These are phyloP conservation scores for Exophiala calicioides DNA, from an alignment of 2,329 filamentous ascomycete genomes.

Conservation along the genomic window DNA sequence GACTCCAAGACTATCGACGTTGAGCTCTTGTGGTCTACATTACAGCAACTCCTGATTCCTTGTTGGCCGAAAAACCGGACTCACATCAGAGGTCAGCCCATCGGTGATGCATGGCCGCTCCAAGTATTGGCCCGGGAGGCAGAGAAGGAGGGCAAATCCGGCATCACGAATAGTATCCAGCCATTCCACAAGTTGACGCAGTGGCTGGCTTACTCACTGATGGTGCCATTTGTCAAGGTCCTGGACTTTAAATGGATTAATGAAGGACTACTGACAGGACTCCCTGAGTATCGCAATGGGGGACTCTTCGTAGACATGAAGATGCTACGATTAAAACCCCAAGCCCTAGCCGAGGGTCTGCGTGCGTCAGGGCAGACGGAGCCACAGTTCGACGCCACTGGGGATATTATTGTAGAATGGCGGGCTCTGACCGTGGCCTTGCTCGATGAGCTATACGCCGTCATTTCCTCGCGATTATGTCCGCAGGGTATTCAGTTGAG, in stretches of 20 bases:
- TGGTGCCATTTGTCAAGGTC: slow-evolving; percentile 83
- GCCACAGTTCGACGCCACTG: slow-evolving; percentile 6
- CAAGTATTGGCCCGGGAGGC: slow-evolving; percentile 4
- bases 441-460: slow-evolving; percentile 31
- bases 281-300: slow-evolving; percentile 75
- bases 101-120: slow-evolving; percentile 16
- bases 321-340: slow-evolving; percentile 6
- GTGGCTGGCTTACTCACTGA: slow-evolving; percentile 91
- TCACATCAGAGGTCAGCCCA: slow-evolving; percentile 1
- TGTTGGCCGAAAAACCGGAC: slow-evolving; percentile 12
- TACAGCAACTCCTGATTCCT: slow-evolving; percentile 15
- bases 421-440: slow-evolving; percentile 16
- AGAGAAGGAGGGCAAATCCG: background rate
- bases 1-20: slow-evolving; percentile 3
- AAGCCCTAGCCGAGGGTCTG: slow-evolving; percentile 1
- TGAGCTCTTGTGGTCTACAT: slow-evolving; percentile 3
- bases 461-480: slow-evolving; percentile 37
- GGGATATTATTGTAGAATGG: slow-evolving; percentile 18
- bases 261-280: slow-evolving; percentile 76
- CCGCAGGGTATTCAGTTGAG: slow-evolving; percentile 48
- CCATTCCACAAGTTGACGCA: slow-evolving; percentile 57
- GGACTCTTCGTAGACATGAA: slow-evolving; percentile 15
- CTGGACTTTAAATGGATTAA: slow-evolving; percentile 80
- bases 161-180: slow-evolving; percentile 2
- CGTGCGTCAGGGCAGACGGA: slow-evolving; percentile 5